Evolutionary conservation across 176 grass and related monocot species (phyloP).

Genomic region (Poa annua): DNA sequence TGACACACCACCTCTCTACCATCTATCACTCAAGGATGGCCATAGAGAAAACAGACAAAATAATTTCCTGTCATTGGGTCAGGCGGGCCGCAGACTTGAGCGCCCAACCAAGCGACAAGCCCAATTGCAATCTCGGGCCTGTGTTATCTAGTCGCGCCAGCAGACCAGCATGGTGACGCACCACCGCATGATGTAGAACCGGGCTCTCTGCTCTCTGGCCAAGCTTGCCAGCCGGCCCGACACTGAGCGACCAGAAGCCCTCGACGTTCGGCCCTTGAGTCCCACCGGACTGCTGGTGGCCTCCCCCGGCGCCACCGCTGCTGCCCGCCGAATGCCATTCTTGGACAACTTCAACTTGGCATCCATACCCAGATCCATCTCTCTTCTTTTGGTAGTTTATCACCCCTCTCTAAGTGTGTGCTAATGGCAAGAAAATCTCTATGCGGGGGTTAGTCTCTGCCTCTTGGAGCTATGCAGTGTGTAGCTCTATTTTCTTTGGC

Average conservation of each 20-base stretch:
- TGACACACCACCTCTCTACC: neutral
- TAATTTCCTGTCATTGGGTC: too few relatives aligned
- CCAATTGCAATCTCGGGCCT: too few relatives aligned
- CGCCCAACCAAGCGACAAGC: too few relatives aligned
- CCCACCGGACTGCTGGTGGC: neutral
- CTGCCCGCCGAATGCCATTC: slow-evolving; percentile 26
- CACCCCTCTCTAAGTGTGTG: neutral
- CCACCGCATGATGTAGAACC: slow-evolving; percentile 86
- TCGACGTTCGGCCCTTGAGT: neutral
- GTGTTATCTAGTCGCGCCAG: slow-evolving; percentile 51
- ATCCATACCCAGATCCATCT: slow-evolving; percentile 53
- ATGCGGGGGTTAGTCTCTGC: neutral
- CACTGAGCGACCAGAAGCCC: slow-evolving; percentile 6
- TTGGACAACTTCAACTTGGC: slow-evolving; percentile 50
- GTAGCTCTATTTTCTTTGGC: neutral
- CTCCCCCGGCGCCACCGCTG: neutral
- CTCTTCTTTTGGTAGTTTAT: neutral
- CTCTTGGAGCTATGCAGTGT: neutral
- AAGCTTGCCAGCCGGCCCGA: slow-evolving; percentile 49
- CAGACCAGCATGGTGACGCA: slow-evolving; percentile 74
- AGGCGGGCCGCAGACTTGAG: too few relatives aligned
- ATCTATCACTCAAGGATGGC: neutral
- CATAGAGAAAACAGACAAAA: neutral
- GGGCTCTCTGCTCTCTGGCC: slow-evolving; percentile 67
- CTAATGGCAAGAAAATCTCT: neutral